Percentiles rank a stretch among this genome's conserved stretches.
phyloP scores from a whole-genome alignment of 176 grass and related monocot species.

The Aegilops sharonensis region DNA sequence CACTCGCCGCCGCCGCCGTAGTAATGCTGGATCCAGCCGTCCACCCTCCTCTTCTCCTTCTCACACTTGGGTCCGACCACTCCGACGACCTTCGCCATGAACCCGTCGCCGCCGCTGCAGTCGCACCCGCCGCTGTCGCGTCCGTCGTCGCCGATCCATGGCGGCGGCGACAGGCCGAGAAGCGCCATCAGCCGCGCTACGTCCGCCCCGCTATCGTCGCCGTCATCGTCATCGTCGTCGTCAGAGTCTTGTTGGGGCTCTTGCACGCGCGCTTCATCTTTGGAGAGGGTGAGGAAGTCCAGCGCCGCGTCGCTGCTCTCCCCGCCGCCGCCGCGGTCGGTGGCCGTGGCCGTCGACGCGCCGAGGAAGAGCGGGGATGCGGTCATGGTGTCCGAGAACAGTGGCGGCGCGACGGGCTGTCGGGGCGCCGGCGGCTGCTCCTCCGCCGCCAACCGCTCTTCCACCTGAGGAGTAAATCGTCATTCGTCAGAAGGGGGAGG shows the following conservation, averaged over 20 bases:
- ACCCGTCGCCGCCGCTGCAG: constrained; percentile 53
- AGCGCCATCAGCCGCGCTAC: constrained; percentile 53
- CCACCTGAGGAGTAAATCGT: constrained; percentile 33
- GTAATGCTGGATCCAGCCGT: constrained; percentile 54
- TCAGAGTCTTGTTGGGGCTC: background rate
- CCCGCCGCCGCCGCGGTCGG: background rate
- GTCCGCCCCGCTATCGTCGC: constrained; percentile 18
- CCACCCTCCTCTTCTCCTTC: constrained; percentile 50
- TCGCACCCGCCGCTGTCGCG: constrained; percentile 32
- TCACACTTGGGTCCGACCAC: constrained; percentile 56
- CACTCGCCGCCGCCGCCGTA: constrained; percentile 3
- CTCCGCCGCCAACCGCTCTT: constrained; percentile 48
- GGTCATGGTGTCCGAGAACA: constrained; percentile 18
- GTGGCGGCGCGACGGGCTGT: background rate
- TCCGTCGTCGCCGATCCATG: background rate
- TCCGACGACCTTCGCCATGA: constrained; percentile 55
- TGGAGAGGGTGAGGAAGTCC: constrained; percentile 51
- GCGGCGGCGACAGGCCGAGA: constrained; percentile 33
- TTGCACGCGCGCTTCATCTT: background rate
- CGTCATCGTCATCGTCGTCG: background rate
- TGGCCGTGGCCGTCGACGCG: background rate
- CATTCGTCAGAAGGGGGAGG: background rate
- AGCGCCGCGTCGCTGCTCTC: constrained; percentile 51
- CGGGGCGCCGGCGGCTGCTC: background rate
- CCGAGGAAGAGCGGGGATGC: constrained; percentile 56